Percentiles rank a stretch among this genome's conserved stretches.
Conservation (phyloP, 208 protist genomes). For the Crithidia mellificae region DNA sequence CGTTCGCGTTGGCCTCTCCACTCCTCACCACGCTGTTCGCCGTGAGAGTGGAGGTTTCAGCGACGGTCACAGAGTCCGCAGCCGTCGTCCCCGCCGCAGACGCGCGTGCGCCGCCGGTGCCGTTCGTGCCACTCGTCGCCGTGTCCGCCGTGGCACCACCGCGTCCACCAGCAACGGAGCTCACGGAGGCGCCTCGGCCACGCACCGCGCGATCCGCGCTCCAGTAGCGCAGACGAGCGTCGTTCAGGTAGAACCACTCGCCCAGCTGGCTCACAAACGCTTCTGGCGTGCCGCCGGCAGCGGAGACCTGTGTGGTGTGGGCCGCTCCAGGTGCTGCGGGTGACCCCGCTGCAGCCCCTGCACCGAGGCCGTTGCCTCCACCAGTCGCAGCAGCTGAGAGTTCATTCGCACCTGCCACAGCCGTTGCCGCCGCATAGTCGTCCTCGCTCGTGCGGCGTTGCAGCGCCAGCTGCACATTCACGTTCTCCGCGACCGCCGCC, state of each 20-base stretch:
- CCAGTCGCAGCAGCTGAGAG: not conserved
- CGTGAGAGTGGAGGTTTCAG: not conserved
- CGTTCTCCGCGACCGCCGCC: constrained; percentile 5
- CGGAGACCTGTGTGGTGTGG: too few relatives aligned
- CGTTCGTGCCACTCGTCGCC: not conserved
- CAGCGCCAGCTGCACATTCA: constrained; percentile 9
- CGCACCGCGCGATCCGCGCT: not conserved
- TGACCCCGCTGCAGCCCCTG: not conserved
- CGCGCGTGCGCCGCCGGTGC: too few relatives aligned
- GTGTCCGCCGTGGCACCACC: not conserved
- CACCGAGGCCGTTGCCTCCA: not conserved
- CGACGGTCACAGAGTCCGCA: not conserved
- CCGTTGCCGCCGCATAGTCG: not conserved
- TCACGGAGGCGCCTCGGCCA: not conserved
- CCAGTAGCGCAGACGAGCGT: constrained; percentile 22
- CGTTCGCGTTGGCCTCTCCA: not conserved
- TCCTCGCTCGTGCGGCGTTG: not conserved
- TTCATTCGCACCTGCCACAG: not conserved
- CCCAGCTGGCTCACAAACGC: constrained; percentile 21
- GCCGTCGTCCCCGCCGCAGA: not conserved
- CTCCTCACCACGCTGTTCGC: not conserved
- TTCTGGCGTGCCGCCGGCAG: not conserved
- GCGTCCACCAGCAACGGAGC: too few relatives aligned
- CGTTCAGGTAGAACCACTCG: constrained; percentile 44
- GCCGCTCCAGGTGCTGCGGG: not conserved